Conservation (phyloP, 2,329 filamentous ascomycete genomes). For the Alternaria triticina region DNA sequence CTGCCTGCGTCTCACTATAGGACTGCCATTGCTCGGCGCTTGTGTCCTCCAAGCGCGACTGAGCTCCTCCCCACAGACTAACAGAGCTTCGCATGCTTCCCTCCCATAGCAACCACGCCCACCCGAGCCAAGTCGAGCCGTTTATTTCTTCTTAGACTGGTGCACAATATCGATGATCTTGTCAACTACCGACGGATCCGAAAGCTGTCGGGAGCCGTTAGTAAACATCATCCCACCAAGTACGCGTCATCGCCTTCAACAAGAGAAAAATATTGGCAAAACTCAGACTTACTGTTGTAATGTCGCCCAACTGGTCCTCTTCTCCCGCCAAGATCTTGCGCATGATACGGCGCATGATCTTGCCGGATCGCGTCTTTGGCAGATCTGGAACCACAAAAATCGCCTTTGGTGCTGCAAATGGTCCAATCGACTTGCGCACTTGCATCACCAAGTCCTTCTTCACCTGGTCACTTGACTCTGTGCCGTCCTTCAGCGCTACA, state of each 20-base stretch:
- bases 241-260: slow-evolving; percentile 39
- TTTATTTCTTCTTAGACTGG: slow-evolving; percentile 57
- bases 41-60: slow-evolving; percentile 1
- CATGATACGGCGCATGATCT: slow-evolving; percentile 98
- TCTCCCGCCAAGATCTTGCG: slow-evolving; percentile 97
- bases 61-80: neutral
- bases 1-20: slow-evolving; percentile 12
- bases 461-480: slow-evolving; percentile 76
- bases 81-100: neutral
- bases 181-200: slow-evolving; percentile 85
- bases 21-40: slow-evolving; percentile 8
- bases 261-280: slow-evolving; percentile 9
- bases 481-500: slow-evolving; percentile 86
- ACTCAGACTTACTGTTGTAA: slow-evolving; percentile 73
- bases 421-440: slow-evolving; percentile 95
- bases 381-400: slow-evolving; percentile 91
- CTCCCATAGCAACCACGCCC: slow-evolving; percentile 2
- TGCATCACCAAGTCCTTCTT: slow-evolving; percentile 94
- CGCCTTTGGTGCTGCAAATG: slow-evolving; percentile 94
- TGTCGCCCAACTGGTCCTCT: slow-evolving; percentile 95
- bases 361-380: slow-evolving; percentile 95
- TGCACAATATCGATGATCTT: slow-evolving; percentile 88
- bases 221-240: slow-evolving; percentile 24
- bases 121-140: slow-evolving; percentile 17
- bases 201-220: slow-evolving; percentile 65